Conservation (phyloP, 148 eudicot genomes). For the Camellia sinensis region DNA sequence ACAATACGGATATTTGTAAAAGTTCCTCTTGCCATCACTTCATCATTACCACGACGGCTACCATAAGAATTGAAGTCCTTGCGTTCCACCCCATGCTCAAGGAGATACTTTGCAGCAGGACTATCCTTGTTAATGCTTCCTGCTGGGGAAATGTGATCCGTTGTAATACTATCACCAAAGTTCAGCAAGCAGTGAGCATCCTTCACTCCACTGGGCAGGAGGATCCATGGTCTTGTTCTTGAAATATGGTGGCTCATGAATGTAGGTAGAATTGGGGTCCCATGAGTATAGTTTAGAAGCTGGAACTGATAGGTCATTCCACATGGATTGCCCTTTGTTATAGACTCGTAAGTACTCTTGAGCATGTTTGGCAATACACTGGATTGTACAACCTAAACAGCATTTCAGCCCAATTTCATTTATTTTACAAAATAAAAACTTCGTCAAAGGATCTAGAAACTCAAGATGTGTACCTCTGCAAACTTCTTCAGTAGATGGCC, state of each 20-base stretch:
- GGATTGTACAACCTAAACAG: constrained; percentile 3
- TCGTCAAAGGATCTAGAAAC: not conserved
- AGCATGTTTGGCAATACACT: constrained; percentile 9
- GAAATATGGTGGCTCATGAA: constrained; percentile 13
- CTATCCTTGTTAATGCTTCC: constrained; percentile 12
- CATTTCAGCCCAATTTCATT: not conserved
- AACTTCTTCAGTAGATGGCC: not conserved
- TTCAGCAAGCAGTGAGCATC: constrained; percentile 12
- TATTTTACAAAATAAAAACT: no score
- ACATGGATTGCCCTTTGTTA: constrained; percentile 6
- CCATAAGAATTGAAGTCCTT: constrained; percentile 12
- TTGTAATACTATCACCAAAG: constrained; percentile 2
- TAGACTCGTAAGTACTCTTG: constrained; percentile 1
- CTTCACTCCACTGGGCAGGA: not conserved
- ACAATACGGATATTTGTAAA: not conserved
- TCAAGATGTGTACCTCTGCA: not conserved
- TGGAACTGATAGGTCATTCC: constrained; percentile 10
- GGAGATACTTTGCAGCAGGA: not conserved
- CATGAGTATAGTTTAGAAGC: not conserved
- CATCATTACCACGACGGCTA: constrained; percentile 8
- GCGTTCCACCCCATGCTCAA: not conserved
- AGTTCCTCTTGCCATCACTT: constrained; percentile 12
- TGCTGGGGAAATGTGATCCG: constrained; percentile 10
- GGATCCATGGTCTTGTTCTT: constrained; percentile 4
- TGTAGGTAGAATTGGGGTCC: constrained; percentile 14